A percentile compares a stretch with the other conserved stretches of the same genome.
phyloP scores from a whole-genome alignment of 192 early-diverging fungal genomes.

The Gigaspora rosea region DNA sequence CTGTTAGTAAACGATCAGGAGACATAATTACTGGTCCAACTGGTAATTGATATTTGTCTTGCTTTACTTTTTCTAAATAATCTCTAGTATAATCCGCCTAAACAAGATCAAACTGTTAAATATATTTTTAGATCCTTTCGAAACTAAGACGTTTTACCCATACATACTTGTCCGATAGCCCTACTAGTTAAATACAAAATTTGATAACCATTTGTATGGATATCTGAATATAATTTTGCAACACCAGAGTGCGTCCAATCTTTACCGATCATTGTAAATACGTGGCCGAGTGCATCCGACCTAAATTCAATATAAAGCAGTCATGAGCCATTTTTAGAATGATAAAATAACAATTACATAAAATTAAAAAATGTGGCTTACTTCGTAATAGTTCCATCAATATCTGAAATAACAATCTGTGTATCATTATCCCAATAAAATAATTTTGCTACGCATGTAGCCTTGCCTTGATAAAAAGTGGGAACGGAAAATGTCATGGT shows the following conservation, averaged over 20 bases:
- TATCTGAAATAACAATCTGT: conserved; percentile 93
- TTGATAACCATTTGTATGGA: conserved; percentile 91
- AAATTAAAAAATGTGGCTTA: neutral
- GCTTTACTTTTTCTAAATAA: conserved; percentile 88
- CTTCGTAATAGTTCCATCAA: conserved; percentile 99
- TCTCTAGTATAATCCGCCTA: conserved; percentile 83
- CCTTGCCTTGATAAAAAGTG: conserved; percentile 73
- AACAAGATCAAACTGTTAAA: neutral
- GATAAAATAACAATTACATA: neutral
- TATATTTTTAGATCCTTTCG: neutral
- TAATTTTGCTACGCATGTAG: conserved; percentile 82
- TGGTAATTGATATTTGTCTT: conserved; percentile 84
- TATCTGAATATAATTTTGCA: conserved; percentile 94
- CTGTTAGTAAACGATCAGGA: conserved; percentile 89
- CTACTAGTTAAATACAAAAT: conserved; percentile 93
- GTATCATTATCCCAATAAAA: conserved; percentile 85
- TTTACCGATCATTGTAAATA: conserved; percentile 95
- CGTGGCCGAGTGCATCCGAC: conserved; percentile 92
- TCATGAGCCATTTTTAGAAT: neutral
- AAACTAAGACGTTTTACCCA: no score
- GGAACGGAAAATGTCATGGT: conserved; percentile 86
- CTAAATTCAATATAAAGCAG: neutral
- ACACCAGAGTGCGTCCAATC: conserved; percentile 99
- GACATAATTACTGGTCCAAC: conserved; percentile 95
- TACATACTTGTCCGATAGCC: conserved; percentile 85